These are phyloP conservation scores for Diatrype stigma DNA, from an alignment of 2,329 filamentous ascomycete genomes.

Conservation along the genomic window DNA sequence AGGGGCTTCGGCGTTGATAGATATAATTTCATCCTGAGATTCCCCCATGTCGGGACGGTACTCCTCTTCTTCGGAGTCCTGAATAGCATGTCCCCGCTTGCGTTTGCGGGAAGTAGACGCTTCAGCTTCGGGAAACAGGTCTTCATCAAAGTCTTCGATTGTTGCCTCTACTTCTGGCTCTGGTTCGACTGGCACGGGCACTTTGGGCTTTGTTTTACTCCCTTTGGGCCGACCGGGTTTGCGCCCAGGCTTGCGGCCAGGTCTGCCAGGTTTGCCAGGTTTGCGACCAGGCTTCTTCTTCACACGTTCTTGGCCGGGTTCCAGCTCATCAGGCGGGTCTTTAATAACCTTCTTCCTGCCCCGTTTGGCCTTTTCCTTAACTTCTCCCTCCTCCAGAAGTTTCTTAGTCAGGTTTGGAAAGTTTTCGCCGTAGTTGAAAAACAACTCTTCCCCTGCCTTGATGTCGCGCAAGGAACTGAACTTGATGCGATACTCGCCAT, in stretches of 20 bases:
- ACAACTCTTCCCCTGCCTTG: conserved; percentile 68
- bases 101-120: conserved; percentile 19
- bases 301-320: conserved; percentile 9
- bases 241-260: conserved; percentile 22
- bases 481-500: conserved; percentile 71
- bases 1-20: conserved; percentile 8
- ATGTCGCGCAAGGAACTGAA: conserved; percentile 67
- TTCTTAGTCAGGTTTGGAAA: conserved; percentile 59
- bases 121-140: conserved; percentile 18
- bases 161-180: conserved; percentile 23
- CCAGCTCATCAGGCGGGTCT: conserved; percentile 17
- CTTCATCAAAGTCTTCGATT: conserved; percentile 16
- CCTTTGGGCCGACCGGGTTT: conserved; percentile 14
- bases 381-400: conserved; percentile 40
- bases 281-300: conserved; percentile 27
- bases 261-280: conserved; percentile 23
- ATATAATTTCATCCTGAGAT: conserved; percentile 21
- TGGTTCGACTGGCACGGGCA: conserved; percentile 22
- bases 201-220: conserved; percentile 20
- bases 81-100: conserved; percentile 16
- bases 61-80: conserved; percentile 23
- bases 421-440: conserved; percentile 75
- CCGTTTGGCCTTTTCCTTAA: conserved; percentile 22
- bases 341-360: conserved; percentile 17
- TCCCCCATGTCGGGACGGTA: conserved; percentile 19